These are phyloP conservation scores for Chrysoporthe cubensis DNA, from an alignment of 2,329 filamentous ascomycete species.

Conservation along the genomic window DNA sequence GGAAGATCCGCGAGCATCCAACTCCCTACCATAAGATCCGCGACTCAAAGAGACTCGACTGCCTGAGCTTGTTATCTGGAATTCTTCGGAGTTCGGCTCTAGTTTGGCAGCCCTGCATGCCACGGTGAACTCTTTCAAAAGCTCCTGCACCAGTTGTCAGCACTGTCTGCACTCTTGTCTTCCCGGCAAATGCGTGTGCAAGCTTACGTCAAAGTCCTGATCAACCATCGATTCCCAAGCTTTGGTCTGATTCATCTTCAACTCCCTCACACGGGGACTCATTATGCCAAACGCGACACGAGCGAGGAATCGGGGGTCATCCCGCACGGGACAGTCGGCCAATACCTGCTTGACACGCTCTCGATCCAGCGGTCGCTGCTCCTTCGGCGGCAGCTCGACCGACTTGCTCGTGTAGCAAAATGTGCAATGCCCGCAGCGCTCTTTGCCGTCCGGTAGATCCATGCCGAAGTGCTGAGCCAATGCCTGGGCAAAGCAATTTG, in stretches of 20 bases:
- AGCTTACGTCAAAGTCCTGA: conserved; percentile 54
- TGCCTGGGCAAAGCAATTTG: conserved; percentile 53
- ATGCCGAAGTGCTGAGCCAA: conserved; percentile 64
- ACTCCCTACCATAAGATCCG: not conserved
- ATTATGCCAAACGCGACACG: conserved; percentile 65
- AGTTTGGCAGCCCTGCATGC: conserved; percentile 19
- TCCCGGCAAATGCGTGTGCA: not conserved
- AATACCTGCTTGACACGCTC: conserved; percentile 49
- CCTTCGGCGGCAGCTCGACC: conserved; percentile 44
- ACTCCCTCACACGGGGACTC: conserved; percentile 55
- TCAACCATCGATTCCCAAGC: conserved; percentile 59
- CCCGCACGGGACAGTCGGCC: conserved; percentile 47
- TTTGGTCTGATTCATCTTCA: conserved; percentile 49
- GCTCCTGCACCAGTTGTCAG: conserved; percentile 1
- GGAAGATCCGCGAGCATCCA: not conserved
- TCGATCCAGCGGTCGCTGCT: conserved; percentile 44
- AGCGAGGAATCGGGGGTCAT: conserved; percentile 63
- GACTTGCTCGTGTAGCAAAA: conserved; percentile 46
- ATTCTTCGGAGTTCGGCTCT: not conserved
- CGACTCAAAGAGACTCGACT: not conserved
- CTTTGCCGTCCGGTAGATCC: conserved; percentile 45
- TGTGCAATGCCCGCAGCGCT: conserved; percentile 60
- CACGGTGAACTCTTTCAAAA: conserved; percentile 20
- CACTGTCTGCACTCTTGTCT: not conserved
- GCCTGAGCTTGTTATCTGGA: not conserved